Conservation (phyloP, 768 basidiomycete species). For the Mycena haematopus region DNA sequence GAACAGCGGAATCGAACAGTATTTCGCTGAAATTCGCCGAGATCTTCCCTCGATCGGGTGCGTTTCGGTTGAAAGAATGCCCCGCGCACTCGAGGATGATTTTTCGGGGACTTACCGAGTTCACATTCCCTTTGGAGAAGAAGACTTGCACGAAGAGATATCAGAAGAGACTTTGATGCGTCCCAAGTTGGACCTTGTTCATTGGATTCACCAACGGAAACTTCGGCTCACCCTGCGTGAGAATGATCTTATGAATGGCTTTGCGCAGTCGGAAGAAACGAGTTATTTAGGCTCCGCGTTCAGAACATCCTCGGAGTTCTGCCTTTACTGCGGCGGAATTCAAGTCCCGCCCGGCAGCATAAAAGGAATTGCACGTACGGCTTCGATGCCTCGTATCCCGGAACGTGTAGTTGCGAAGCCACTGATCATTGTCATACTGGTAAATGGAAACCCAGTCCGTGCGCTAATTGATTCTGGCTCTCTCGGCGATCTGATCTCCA, state of each 20-base stretch:
- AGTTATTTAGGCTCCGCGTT: background rate
- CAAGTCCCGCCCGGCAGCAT: background rate
- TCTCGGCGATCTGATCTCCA: too few relatives aligned
- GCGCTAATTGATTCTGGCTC: too few relatives aligned
- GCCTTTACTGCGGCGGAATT: too few relatives aligned
- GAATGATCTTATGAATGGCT: background rate
- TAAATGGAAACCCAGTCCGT: too few relatives aligned
- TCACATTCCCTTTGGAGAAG: too few relatives aligned
- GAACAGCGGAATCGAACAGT: background rate
- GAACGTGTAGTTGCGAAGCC: too few relatives aligned
- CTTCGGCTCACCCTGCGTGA: background rate
- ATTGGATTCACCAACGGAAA: background rate
- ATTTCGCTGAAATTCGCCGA: background rate
- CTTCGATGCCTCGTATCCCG: too few relatives aligned
- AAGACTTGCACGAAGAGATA: background rate
- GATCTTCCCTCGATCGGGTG: background rate
- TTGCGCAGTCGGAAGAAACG: background rate
- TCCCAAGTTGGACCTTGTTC: background rate
- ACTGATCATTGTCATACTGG: too few relatives aligned
- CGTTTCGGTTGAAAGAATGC: background rate
- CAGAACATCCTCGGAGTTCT: background rate
- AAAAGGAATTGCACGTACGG: background rate
- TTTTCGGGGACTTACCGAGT: too few relatives aligned
- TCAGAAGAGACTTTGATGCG: background rate
- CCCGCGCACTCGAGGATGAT: background rate